Conservation (phyloP, 2,329 filamentous ascomycete genomes). For the Ascomycota sp. region DNA sequence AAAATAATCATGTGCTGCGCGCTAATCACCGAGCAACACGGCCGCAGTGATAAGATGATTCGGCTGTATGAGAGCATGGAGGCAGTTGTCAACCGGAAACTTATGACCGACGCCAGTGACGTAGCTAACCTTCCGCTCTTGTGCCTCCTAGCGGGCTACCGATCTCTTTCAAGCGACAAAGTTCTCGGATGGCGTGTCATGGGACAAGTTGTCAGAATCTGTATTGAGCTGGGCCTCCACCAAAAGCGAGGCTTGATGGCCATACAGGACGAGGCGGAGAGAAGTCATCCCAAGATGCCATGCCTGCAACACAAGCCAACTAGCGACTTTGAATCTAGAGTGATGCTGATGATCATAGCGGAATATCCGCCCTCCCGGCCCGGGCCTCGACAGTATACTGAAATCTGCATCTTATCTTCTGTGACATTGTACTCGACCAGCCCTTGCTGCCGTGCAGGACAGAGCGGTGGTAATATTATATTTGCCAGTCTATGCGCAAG, state of each 20-base stretch:
- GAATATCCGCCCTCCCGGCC: too few relatives aligned
- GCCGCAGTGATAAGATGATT: constrained; percentile 54
- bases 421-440: too few relatives aligned
- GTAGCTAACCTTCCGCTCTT: constrained; percentile 28
- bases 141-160: constrained; percentile 39
- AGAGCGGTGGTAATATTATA: too few relatives aligned
- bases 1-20: constrained; percentile 72
- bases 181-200: constrained; percentile 72
- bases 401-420: too few relatives aligned
- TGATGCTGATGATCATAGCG: too few relatives aligned
- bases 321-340: too few relatives aligned
- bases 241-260: constrained; percentile 51
- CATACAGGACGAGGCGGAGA: constrained; percentile 48
- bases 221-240: constrained; percentile 67
- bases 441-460: too few relatives aligned
- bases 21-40: constrained; percentile 57
- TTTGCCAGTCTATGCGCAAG: too few relatives aligned
- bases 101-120: constrained; percentile 31
- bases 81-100: constrained; percentile 43
- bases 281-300: too few relatives aligned
- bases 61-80: constrained; percentile 61
- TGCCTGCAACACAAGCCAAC: too few relatives aligned
- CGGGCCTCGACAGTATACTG: too few relatives aligned
- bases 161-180: constrained; percentile 75
- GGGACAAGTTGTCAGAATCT: constrained; percentile 62